Percentiles rank a stretch among this genome's conserved stretches.
phyloP scores from a whole-genome alignment of 768 basidiomycete species.

The Pulveroboletus ravenelii region DNA sequence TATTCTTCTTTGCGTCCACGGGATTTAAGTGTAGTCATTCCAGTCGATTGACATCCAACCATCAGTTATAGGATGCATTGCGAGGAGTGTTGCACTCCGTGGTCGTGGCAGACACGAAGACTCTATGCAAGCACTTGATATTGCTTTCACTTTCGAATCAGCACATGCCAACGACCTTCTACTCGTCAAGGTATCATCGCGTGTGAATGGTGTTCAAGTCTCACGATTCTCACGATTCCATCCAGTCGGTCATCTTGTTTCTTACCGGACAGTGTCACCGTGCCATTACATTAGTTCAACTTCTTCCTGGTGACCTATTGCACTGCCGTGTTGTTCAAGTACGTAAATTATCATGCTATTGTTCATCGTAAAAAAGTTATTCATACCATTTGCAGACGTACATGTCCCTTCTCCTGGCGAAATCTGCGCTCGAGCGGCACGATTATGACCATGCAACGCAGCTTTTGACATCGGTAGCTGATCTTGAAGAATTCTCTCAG shows the following conservation, averaged over 20 bases:
- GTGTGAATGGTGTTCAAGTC: background rate
- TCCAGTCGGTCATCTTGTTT: constrained; percentile 11
- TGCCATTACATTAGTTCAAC: constrained; percentile 5
- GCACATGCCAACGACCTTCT: constrained; percentile 10
- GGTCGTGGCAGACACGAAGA: constrained; percentile 11
- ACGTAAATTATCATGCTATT: too few species aligned
- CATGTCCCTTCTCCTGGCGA: constrained; percentile 13
- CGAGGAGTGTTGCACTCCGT: constrained; percentile 10
- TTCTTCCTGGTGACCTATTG: background rate
- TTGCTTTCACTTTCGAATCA: constrained; percentile 6
- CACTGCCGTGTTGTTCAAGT: constrained; percentile 8
- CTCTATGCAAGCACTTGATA: constrained; percentile 16
- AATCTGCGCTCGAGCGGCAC: constrained; percentile 4
- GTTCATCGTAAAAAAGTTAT: background rate
- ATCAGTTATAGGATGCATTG: constrained; percentile 15
- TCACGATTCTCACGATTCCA: background rate
- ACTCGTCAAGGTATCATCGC: constrained; percentile 11
- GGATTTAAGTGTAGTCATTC: background rate
- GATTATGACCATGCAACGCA: constrained; percentile 7
- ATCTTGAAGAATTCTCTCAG: constrained; percentile 1
- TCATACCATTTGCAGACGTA: background rate
- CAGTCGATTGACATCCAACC: constrained; percentile 9
- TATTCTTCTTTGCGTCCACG: background rate
- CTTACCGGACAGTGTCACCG: constrained; percentile 1
- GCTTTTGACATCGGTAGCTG: constrained; percentile 3